phyloP scores from a whole-genome alignment of 768 basidiomycete species.

The Lentinula raphanica region DNA sequence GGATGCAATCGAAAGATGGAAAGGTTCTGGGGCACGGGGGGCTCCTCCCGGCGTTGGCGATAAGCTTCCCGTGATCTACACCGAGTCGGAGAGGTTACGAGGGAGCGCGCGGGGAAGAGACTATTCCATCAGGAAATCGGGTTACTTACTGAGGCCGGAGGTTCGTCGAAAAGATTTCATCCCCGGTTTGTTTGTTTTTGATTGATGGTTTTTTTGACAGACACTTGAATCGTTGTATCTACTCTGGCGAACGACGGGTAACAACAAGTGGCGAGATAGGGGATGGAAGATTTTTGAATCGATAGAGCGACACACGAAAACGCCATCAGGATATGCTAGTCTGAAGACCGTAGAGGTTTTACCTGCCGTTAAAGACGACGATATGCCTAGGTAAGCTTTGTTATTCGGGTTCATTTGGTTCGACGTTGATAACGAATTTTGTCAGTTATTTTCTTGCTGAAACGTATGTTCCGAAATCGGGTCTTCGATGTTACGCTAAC shows the following conservation, averaged over 20 bases:
- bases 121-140: conserved; percentile 40
- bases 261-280: conserved; percentile 62
- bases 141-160: conserved; percentile 68
- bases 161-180: conserved; percentile 37
- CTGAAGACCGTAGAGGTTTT: conserved; percentile 42
- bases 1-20: conserved; percentile 45
- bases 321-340: conserved; percentile 56
- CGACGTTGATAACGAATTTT: not conserved
- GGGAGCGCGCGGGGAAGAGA: conserved; percentile 38
- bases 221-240: conserved; percentile 70
- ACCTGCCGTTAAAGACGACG: conserved; percentile 38
- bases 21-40: conserved; percentile 36
- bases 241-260: conserved; percentile 65
- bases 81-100: conserved; percentile 19
- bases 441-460: conserved; percentile 50
- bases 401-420: not conserved
- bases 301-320: conserved; percentile 55
- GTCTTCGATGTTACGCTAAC: not conserved
- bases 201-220: conserved; percentile 29
- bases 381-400: conserved; percentile 71
- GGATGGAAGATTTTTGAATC: conserved; percentile 71
- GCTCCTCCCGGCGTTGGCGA: conserved; percentile 50
- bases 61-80: conserved; percentile 31
- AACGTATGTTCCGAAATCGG: conserved; percentile 27
- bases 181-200: not conserved